Conservation (phyloP, 225 moss, liverwort and hornwort genomes). For the Takakia lepidozioides region DNA sequence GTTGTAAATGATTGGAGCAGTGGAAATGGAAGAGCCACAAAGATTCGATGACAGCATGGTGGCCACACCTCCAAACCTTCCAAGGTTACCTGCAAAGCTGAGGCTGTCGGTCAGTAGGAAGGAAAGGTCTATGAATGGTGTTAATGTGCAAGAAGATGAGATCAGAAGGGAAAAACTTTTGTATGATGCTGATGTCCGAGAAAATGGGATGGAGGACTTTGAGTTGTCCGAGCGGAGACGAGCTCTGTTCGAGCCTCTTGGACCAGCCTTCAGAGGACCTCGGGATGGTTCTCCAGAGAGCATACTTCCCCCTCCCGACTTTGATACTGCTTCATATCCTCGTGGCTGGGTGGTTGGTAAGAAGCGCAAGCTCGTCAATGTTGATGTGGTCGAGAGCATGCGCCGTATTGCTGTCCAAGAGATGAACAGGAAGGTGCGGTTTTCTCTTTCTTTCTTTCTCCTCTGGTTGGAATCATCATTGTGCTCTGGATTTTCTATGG, state of each 20-base stretch:
- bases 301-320: slow-evolving; percentile 90
- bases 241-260: slow-evolving; percentile 94
- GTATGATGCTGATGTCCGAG: slow-evolving; percentile 54
- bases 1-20: slow-evolving; percentile 13
- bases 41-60: slow-evolving; percentile 55
- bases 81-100: slow-evolving; percentile 71
- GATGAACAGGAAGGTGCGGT: slow-evolving; percentile 94
- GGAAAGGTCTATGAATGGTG: slow-evolving; percentile 18
- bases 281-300: slow-evolving; percentile 75
- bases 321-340: slow-evolving; percentile 79
- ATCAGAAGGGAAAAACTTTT: slow-evolving; percentile 32
- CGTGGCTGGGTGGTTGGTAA: slow-evolving; percentile 98
- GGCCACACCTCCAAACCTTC: slow-evolving; percentile 50
- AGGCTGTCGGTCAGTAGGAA: slow-evolving; percentile 80
- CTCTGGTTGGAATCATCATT: not conserved
- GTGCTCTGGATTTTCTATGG: too few species aligned
- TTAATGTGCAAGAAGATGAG: slow-evolving; percentile 31
- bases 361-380: slow-evolving; percentile 96
- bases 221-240: slow-evolving; percentile 74
- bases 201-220: slow-evolving; percentile 71
- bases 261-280: slow-evolving; percentile 76
- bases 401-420: slow-evolving; percentile 98
- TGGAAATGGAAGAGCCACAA: slow-evolving; percentile 60
- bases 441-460: too few species aligned
- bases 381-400: slow-evolving; percentile 99